Percentiles rank a stretch among this genome's conserved stretches.
Conservation (phyloP, 2,329 filamentous ascomycete species). For the Hawksworthiomyces lignivorus region DNA sequence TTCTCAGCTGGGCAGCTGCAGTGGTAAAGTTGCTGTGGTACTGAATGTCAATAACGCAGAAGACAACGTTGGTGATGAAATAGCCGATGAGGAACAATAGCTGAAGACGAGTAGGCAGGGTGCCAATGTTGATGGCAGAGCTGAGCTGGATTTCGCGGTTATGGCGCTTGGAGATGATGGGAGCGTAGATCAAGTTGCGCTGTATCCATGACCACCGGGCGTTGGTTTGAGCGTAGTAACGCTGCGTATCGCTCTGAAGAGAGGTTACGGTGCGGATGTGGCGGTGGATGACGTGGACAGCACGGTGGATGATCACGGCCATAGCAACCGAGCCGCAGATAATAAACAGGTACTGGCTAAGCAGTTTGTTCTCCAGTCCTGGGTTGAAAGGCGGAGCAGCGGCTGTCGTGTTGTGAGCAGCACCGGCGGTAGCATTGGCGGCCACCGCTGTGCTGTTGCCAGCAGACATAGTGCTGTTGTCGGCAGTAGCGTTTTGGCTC, state of each 20-base stretch:
- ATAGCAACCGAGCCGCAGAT: constrained; percentile 57
- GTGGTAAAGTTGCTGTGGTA: constrained; percentile 40
- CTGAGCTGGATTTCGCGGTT: constrained; percentile 63
- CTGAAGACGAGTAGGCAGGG: constrained; percentile 72
- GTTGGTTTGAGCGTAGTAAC: constrained; percentile 62
- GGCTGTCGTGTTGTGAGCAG: not conserved
- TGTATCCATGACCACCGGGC: constrained; percentile 52
- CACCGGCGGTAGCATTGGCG: constrained; percentile 4
- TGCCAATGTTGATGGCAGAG: constrained; percentile 54
- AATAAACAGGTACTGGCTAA: constrained; percentile 54
- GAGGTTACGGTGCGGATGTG: constrained; percentile 68
- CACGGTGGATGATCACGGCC: constrained; percentile 59
- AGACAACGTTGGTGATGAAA: constrained; percentile 65
- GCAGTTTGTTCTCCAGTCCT: constrained; percentile 40
- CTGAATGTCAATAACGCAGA: constrained; percentile 62
- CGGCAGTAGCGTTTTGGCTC: not conserved
- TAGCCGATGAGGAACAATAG: constrained; percentile 61
- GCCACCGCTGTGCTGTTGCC: constrained; percentile 11
- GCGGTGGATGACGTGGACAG: constrained; percentile 50
- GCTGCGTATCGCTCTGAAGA: constrained; percentile 70
- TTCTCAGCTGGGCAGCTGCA: constrained; percentile 47
- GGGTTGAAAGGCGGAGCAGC: constrained; percentile 22
- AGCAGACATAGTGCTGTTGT: constrained; percentile 9
- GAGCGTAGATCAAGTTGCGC: constrained; percentile 61
- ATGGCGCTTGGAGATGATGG: constrained; percentile 66